Base-by-base conservation (phyloP, 2,329 filamentous ascomycete genomes). In the Aschersonia sp. region DNA sequence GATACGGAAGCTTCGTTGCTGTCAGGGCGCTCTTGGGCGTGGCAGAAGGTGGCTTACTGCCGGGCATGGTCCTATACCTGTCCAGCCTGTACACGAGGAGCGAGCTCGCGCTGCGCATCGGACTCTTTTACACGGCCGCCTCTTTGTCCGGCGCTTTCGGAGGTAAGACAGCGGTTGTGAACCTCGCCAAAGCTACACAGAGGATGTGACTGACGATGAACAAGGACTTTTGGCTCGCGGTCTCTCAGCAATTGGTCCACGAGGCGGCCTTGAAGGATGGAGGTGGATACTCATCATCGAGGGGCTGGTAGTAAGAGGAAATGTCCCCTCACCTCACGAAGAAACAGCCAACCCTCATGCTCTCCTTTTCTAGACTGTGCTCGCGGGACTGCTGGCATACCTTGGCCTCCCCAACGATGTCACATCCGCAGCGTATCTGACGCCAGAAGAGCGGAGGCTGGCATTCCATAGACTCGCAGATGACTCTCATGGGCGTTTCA, bases 1-100 rank as follows among this genome's bases (percentile, higher is more conserved):
- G 68, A 51, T 87, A 81, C 56, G 76, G 69, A 40, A 71, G 74
- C 3, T 66, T 89, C 5, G 65, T 88, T n/a, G 81, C 75, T 6
- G 81, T 79, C 51, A 79, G 84, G 5, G 59, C 87, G 0, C 64
- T 87, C 10, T 73, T 88, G 0, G 84, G 84, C 5, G 68, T 74
- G 6, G 72, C 85, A 39, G 82, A 86, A 62, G 81, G 78, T 0
- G 82, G 82, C 0, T 64, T 86, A 0, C 84, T 86, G 52, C 83
- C 83, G 0, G 82, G 83, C 0, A 64, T 84, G 53, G 79, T 76
- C 4, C 65, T 82, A n/a, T 86, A 86, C 54, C 69, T 88, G 22
- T 87, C 83, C 0, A 74, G 87, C 53, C 87, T 86, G 67, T 88
- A 88, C 65, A 83, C 78, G 44, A 83, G 83, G 57, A 72, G 73